phyloP scores from a whole-genome alignment of 2,329 filamentous ascomycete genomes.

The Teratosphaeriaceae sp. region DNA sequence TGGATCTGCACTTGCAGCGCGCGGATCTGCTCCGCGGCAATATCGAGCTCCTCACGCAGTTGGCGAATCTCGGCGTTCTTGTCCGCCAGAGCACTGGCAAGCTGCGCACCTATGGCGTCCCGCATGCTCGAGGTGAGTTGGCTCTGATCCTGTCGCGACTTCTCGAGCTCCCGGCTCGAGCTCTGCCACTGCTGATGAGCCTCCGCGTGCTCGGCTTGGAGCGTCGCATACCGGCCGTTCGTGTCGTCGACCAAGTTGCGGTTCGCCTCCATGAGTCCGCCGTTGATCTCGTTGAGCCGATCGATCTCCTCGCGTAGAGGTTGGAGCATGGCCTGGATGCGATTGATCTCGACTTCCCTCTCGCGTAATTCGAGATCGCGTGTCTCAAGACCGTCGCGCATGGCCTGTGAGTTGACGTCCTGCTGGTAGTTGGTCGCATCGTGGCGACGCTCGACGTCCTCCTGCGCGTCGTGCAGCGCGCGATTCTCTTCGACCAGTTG shows the following conservation, averaged over 20 bases:
- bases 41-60: conserved; percentile 70
- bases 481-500: conserved; percentile 81
- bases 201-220: conserved; percentile 58
- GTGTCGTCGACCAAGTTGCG: conserved; percentile 69
- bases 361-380: conserved; percentile 67
- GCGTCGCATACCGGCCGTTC: conserved; percentile 59
- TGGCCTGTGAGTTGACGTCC: conserved; percentile 44
- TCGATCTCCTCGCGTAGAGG: conserved; percentile 76
- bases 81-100: conserved; percentile 59
- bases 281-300: conserved; percentile 75
- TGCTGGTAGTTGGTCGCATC: conserved; percentile 33
- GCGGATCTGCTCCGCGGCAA: conserved; percentile 57
- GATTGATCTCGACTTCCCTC: conserved; percentile 79
- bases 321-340: conserved; percentile 63
- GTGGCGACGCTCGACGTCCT: conserved; percentile 10
- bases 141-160: conserved; percentile 57
- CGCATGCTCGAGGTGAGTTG: conserved; percentile 58
- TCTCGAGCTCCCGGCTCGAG: conserved; percentile 61
- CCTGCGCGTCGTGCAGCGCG: conserved; percentile 59
- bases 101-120: conserved; percentile 53
- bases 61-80: conserved; percentile 79
- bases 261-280: conserved; percentile 70
- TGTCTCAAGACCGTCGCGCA: conserved; percentile 51
- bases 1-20: conserved; percentile 55
- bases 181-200: conserved; percentile 48